Percentiles rank a stretch among this genome's conserved stretches.
Conservation (phyloP, 169 alveolate species). For the Plasmodium knowlesi region DNA sequence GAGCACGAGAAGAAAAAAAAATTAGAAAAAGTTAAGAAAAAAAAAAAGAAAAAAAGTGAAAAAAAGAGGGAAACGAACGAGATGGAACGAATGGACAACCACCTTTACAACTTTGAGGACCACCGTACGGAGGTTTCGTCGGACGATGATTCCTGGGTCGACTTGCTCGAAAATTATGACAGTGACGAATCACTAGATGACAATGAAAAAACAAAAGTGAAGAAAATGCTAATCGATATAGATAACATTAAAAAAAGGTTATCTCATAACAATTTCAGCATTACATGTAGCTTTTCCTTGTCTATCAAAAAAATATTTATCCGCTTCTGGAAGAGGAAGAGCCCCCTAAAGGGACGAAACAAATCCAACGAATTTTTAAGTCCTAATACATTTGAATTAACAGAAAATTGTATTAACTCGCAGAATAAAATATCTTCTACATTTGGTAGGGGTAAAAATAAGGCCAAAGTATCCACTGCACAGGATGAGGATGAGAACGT, state of each 20-base stretch:
- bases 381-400: slow-evolving; percentile 4
- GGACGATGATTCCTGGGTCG: slow-evolving; percentile 72
- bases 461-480: not conserved
- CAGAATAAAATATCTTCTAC: not conserved
- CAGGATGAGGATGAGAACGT: not conserved
- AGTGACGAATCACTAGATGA: slow-evolving; percentile 72
- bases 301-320: slow-evolving; percentile 52
- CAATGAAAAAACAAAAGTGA: slow-evolving; percentile 36
- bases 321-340: slow-evolving; percentile 65
- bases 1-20: not conserved
- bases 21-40: not conserved
- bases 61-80: not conserved
- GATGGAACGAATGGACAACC: not conserved
- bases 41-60: not conserved
- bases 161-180: slow-evolving; percentile 53
- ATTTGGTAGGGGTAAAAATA: not conserved
- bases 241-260: slow-evolving; percentile 63
- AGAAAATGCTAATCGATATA: slow-evolving; percentile 53
- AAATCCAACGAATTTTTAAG: slow-evolving; percentile 1
- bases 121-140: slow-evolving; percentile 1
- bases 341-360: slow-evolving; percentile 23
- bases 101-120: not conserved
- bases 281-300: slow-evolving; percentile 66
- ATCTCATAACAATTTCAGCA: slow-evolving; percentile 42
- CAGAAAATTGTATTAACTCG: not conserved